Conservation (phyloP, 2,329 filamentous ascomycete genomes). For the Paracoccidioides lutzii region DNA sequence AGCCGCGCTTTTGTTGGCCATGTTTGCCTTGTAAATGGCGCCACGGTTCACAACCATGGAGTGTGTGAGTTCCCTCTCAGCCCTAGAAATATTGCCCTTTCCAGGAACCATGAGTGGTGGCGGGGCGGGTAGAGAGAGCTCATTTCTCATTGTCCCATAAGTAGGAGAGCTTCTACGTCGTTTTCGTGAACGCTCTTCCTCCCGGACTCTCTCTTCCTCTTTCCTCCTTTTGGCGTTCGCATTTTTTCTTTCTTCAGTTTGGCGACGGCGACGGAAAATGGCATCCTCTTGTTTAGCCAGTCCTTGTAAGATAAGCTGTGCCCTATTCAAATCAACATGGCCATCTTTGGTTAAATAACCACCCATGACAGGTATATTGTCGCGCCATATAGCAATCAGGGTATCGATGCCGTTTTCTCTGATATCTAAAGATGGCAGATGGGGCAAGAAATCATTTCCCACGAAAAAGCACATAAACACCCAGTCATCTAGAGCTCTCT, state of each 20-base stretch:
- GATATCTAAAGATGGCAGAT: slow-evolving; percentile 94
- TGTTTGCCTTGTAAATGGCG: slow-evolving; percentile 53
- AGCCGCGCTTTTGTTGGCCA: slow-evolving; percentile 88
- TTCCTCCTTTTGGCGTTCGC: slow-evolving; percentile 68
- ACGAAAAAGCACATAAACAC: slow-evolving; percentile 99
- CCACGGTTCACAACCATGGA: slow-evolving; percentile 74
- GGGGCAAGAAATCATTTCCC: slow-evolving; percentile 94
- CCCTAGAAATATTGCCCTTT: slow-evolving; percentile 41
- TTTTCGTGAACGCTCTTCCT: slow-evolving; percentile 32
- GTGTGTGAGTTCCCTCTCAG: slow-evolving; percentile 57
- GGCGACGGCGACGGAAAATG: slow-evolving; percentile 79
- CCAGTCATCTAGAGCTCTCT: slow-evolving; percentile 93
- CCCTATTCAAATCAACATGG: slow-evolving; percentile 71
- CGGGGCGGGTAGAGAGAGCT: slow-evolving; percentile 27
- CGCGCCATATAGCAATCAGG: slow-evolving; percentile 90
- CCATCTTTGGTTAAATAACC: slow-evolving; percentile 95
- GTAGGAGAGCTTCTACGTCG: slow-evolving; percentile 34
- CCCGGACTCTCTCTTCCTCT: slow-evolving; percentile 49
- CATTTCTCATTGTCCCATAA: slow-evolving; percentile 22
- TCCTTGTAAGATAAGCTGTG: slow-evolving; percentile 76
- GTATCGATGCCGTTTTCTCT: slow-evolving; percentile 95
- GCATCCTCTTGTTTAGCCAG: slow-evolving; percentile 85
- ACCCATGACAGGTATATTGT: slow-evolving; percentile 81
- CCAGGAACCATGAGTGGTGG: slow-evolving; percentile 41
- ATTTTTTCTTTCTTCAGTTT: slow-evolving; percentile 71